Base-by-base conservation (phyloP, 192 early-diverging fungal genomes). In the Backusella australiensis region DNA sequence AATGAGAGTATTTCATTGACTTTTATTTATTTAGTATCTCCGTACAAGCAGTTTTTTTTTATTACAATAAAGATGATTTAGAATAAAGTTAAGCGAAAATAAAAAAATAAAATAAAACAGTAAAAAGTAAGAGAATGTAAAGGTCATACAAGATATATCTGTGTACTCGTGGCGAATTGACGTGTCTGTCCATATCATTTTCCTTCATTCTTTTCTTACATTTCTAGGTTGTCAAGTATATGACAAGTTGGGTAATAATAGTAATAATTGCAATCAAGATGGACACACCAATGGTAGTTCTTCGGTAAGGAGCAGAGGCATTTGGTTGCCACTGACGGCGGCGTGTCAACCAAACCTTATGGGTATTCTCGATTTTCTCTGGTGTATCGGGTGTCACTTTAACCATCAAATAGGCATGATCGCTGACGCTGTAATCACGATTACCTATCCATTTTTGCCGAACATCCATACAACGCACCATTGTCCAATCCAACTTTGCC, bases 401-500 rank as follows among this genome's bases (percentile, higher is more conserved):
- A 0, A 93, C 80, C 59, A 91, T 83, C 34, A 95, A 74, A 81
- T 90, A 93, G 38, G 89, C 88, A 76, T 95, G 93, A 78, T 95
- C 93, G 23, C 90, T 90, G 11, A 85, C 88, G 1, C 75, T 69
- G 77, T 90, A 93, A 73, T 90, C 85, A 49, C 84, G 73, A 77
- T 95, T 95, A 19, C 86, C 91, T 78, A 89, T 89, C 74, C 79
- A 77, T 39, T 86, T 77, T 4, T 78, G 71, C 12, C 85, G 75
- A 9, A 90, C 86, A 2, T 84, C 72, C 59, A 93, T 72, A 68
- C 89, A 84, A 69, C 85, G 83, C 69, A 91, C 77, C 69, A 95
- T 83, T 4, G 92, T 88, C 86, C 91, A 93, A 77, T 95, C 93
- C 9, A 91, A 85, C 67, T 93, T 95, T 15, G 90, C 93, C 6